A percentile compares a stretch with the other conserved stretches of the same genome.
Conservation (phyloP, 2,329 filamentous ascomycete genomes). For the Penicillium digitatum region DNA sequence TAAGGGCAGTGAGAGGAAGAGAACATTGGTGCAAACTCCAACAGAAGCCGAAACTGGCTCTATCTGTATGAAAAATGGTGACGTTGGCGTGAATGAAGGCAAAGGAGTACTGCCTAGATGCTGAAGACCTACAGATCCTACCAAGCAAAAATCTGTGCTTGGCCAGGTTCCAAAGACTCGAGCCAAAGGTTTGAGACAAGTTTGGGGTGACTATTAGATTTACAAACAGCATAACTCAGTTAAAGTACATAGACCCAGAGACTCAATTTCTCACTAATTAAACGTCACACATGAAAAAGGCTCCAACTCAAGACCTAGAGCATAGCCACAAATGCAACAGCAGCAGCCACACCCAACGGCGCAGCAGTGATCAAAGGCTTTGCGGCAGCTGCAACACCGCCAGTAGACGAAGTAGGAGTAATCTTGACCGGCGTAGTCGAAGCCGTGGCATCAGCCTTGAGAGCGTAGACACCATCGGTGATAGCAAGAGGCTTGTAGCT, state of each 20-base stretch:
- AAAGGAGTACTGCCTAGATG: background rate
- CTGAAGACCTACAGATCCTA: background rate
- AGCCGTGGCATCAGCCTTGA: conserved; percentile 2
- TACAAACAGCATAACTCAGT: background rate
- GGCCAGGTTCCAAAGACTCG: too few relatives aligned
- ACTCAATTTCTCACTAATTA: background rate
- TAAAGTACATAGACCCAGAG: background rate
- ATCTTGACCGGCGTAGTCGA: background rate
- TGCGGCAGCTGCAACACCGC: background rate
- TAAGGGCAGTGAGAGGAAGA: background rate
- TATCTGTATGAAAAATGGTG: background rate
- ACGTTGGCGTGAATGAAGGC: background rate
- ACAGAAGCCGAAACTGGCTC: too few relatives aligned
- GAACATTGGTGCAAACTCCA: background rate
- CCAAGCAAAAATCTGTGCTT: background rate
- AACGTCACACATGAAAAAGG: background rate
- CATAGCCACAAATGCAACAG: conserved; percentile 6
- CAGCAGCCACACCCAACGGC: conserved; percentile 6
- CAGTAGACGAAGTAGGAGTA: background rate
- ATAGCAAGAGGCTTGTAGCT: background rate
- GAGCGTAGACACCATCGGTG: conserved; percentile 2
- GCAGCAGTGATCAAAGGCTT: conserved; percentile 6
- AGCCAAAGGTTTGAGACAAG: background rate
- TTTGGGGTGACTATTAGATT: background rate
- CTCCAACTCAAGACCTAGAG: background rate